A percentile compares a stretch with the other conserved stretches of the same genome.
Evolutionary conservation across 23 red algal genomes (phyloP).

Genomic region (Gracilaria domingensis): DNA sequence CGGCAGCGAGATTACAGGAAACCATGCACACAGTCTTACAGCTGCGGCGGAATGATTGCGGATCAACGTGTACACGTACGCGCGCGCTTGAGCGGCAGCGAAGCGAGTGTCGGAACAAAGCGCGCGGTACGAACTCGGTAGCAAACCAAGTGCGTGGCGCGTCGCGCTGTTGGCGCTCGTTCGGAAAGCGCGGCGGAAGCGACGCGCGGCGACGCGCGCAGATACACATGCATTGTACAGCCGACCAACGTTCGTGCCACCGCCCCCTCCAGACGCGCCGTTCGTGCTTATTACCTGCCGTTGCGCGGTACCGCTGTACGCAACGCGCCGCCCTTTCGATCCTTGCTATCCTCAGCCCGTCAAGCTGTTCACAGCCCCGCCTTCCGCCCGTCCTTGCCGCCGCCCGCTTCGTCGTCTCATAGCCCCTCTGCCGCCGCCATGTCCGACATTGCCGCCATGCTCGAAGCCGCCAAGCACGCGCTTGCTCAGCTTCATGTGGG

Average conservation of each 20-base stretch:
- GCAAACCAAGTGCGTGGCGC: not conserved
- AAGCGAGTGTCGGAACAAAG: too few species aligned
- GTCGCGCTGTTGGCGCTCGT: slow-evolving; percentile 12
- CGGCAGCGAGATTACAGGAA: too few species aligned
- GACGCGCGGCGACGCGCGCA: too few species aligned
- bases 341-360: not conserved
- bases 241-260: too few species aligned
- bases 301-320: not conserved
- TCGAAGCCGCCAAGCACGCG: slow-evolving; percentile 5
- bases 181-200: not conserved
- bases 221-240: too few species aligned
- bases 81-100: not conserved
- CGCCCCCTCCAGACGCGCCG: too few species aligned
- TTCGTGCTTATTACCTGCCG: not conserved
- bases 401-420: not conserved
- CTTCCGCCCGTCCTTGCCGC: not conserved
- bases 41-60: not conserved
- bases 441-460: not conserved
- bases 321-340: not conserved
- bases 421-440: not conserved
- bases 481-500: slow-evolving; percentile 14
- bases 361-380: not conserved
- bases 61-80: slow-evolving; percentile 6
- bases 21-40: too few species aligned
- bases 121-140: too few species aligned